phyloP scores from a whole-genome alignment of 352 stramenopile species.

The Phytophthora cactorum region DNA sequence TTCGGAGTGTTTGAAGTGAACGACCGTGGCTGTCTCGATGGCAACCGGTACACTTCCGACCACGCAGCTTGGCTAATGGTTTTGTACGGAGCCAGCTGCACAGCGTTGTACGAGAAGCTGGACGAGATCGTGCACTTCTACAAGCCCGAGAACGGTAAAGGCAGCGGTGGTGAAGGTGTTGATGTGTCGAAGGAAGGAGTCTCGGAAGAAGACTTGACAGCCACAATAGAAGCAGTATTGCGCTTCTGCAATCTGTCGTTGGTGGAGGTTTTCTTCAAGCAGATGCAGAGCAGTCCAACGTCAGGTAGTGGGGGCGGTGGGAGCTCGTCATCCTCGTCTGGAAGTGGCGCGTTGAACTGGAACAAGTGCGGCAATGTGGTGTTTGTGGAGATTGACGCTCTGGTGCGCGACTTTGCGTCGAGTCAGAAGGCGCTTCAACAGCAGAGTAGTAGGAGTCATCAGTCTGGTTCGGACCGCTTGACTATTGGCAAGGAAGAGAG shows the following conservation, averaged over 20 bases:
- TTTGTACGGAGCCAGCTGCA: conserved; percentile 75
- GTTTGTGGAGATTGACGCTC: conserved; percentile 81
- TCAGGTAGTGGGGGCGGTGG: conserved; percentile 14
- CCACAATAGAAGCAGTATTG: conserved; percentile 63
- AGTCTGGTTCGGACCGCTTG: conserved; percentile 15
- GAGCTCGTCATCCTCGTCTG: conserved; percentile 21
- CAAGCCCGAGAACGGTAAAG: conserved; percentile 38
- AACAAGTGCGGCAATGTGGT: conserved; percentile 86
- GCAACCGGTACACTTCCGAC: conserved; percentile 39
- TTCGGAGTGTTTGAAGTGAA: conserved; percentile 75
- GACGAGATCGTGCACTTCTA: conserved; percentile 82
- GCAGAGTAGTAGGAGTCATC: conserved; percentile 21
- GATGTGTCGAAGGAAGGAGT: conserved; percentile 30
- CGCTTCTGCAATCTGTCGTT: conserved; percentile 83
- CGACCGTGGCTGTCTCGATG: conserved; percentile 48
- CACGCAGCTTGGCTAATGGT: conserved; percentile 69
- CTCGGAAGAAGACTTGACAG: conserved; percentile 67
- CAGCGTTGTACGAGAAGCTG: conserved; percentile 81
- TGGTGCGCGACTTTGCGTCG: conserved; percentile 82
- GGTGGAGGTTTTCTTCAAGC: conserved; percentile 77
- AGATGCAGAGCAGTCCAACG: conserved; percentile 35
- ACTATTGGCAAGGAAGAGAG: conserved; percentile 26
- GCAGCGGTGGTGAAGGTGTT: conserved; percentile 12
- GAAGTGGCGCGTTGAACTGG: conserved; percentile 56
- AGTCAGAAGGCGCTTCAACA: conserved; percentile 54